phyloP scores from a whole-genome alignment of 345 rosid genomes.

The Salix brachista region DNA sequence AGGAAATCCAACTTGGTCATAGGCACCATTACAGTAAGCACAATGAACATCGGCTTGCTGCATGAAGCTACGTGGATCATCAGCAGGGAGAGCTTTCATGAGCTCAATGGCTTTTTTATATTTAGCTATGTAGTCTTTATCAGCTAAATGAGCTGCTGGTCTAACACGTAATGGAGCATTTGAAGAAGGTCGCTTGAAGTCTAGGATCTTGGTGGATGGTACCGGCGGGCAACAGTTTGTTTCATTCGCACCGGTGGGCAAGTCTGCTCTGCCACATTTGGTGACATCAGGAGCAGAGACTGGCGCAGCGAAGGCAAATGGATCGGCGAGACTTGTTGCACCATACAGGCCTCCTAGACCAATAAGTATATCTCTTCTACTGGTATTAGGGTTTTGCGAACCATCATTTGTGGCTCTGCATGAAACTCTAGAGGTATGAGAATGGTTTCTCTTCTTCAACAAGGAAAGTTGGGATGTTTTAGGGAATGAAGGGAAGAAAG shows the following conservation, averaged over 20 bases:
- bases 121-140: constrained; percentile 36
- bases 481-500: constrained; percentile 5
- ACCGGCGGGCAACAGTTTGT: constrained; percentile 54
- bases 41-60: constrained; percentile 64
- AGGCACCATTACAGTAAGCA: constrained; percentile 60
- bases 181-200: constrained; percentile 39
- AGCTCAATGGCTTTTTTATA: constrained; percentile 44
- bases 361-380: constrained; percentile 47
- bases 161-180: constrained; percentile 33
- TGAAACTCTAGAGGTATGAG: neutral
- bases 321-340: constrained; percentile 22
- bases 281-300: constrained; percentile 34
- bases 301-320: constrained; percentile 39
- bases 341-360: constrained; percentile 53
- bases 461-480: constrained; percentile 25
- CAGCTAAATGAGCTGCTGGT: constrained; percentile 45
- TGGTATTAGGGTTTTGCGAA: constrained; percentile 5
- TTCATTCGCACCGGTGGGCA: constrained; percentile 32
- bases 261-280: constrained; percentile 43
- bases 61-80: constrained; percentile 54
- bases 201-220: constrained; percentile 27
- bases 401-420: constrained; percentile 29
- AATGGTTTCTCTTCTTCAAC: constrained; percentile 4
- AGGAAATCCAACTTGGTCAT: constrained; percentile 51
- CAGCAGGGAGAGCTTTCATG: constrained; percentile 56